A percentile compares a stretch with the other conserved stretches of the same genome.
Conservation (phyloP, 768 basidiomycete species). For the Rubroboletus satanas region DNA sequence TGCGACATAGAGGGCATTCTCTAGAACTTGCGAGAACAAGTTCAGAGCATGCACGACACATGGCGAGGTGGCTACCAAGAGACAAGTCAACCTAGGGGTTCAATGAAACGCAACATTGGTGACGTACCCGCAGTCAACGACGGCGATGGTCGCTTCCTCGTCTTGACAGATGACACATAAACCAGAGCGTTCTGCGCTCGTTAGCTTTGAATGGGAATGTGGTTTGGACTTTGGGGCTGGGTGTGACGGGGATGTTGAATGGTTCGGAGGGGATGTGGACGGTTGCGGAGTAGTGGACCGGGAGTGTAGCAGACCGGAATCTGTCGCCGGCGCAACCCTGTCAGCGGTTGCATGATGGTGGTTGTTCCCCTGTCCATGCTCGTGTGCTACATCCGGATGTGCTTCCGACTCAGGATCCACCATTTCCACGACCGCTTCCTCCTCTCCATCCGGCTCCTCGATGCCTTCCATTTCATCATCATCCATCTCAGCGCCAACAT, state of each 20-base stretch:
- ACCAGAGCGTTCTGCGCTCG: slow-evolving; percentile 57
- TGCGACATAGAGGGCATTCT: slow-evolving; percentile 90
- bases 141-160: slow-evolving; percentile 89
- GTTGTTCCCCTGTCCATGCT: neutral
- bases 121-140: slow-evolving; percentile 90
- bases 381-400: neutral
- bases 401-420: slow-evolving; percentile 18
- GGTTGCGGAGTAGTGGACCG: slow-evolving; percentile 14
- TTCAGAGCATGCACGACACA: slow-evolving; percentile 78
- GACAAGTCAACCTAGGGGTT: neutral
- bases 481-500: slow-evolving; percentile 9
- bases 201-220: slow-evolving; percentile 23
- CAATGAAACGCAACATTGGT: neutral
- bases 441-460: slow-evolving; percentile 18
- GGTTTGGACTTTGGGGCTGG: slow-evolving; percentile 35
- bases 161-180: slow-evolving; percentile 93
- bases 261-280: slow-evolving; percentile 17
- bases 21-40: slow-evolving; percentile 72
- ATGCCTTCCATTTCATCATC: slow-evolving; percentile 31
- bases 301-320: neutral
- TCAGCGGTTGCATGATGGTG: neutral
- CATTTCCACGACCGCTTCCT: slow-evolving; percentile 14
- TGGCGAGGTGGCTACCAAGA: slow-evolving; percentile 61
- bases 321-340: neutral
- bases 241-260: slow-evolving; percentile 31